Evolutionary conservation across 768 basidiomycete species (phyloP), one percentile per base, ranked within the genome.

Genomic region (Boletus eberwhitei): DNA sequence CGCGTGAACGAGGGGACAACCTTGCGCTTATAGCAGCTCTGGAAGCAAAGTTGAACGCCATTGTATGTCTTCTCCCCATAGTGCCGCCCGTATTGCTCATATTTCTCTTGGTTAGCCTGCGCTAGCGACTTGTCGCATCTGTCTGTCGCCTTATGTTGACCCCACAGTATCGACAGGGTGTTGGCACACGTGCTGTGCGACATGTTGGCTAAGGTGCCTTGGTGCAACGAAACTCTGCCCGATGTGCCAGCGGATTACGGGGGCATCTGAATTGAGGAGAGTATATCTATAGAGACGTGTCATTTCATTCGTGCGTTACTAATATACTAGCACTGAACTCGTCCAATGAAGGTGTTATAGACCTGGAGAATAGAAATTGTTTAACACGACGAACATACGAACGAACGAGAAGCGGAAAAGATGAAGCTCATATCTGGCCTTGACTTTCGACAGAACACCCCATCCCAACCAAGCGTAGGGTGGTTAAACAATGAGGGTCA

Each of bases 381-480:
- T 67, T 13, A 63, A 59, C 39, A 39, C 9, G 35, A 26, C 11
- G 34, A 40, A 34, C 5, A 16, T n/a, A 5, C 13, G 11, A 17
- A n/a, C 17, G 17, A 17, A 16, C 8, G 16, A 36, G 1, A 8
- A 19, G 11, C 35, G 24, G 12, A 24, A 50, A 40, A 8, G 12
- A 42, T 22, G 51, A 64, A 40, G 75, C 74, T 92, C 89, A 92
- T 86, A 90, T 91, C 90, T 92, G 90, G 90, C 90, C 90, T 91
- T 77, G 79, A 79, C 65, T 71, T 67, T 90, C 88, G 70, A 76
- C 88, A 88, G 60, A 69, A 63, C 58, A 61, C 46, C 50, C 62
- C 54, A 31, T 54, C 59, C 65, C 83, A 85, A 86, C 84, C 82
- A 73, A 75, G 59, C 64, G 51, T 44, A 31, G 53, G 58, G 62